Percentiles rank a stretch among this genome's conserved stretches.
phyloP scores from a whole-genome alignment of 1,284 basidiomycete genomes.

The Peniophora sp. region DNA sequence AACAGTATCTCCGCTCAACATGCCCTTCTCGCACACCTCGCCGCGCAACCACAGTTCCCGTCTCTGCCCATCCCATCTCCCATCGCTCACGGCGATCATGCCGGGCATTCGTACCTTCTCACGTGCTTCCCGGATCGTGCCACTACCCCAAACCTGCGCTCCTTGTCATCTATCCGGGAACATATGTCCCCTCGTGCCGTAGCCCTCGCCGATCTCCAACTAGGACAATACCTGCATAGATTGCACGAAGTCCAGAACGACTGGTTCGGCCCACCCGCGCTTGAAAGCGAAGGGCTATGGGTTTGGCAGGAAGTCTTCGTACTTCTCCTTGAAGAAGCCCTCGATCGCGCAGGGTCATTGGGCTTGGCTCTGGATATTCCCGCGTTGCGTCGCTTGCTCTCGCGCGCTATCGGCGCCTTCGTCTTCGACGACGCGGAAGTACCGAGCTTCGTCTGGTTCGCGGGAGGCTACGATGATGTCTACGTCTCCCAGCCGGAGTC shows the following conservation, averaged over 20 bases:
- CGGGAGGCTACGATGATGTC: slow-evolving; percentile 46
- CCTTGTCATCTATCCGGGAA: slow-evolving; percentile 27
- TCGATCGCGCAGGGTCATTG: slow-evolving; percentile 23
- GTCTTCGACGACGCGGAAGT: slow-evolving; percentile 70
- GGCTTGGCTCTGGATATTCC: slow-evolving; percentile 19
- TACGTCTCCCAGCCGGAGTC: slow-evolving; percentile 25
- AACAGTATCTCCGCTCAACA: slow-evolving; percentile 21
- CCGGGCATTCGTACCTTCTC: slow-evolving; percentile 16
- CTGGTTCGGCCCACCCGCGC: slow-evolving; percentile 53
- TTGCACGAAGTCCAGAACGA: slow-evolving; percentile 65
- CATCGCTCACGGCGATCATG: slow-evolving; percentile 13
- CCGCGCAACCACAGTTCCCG: slow-evolving; percentile 9
- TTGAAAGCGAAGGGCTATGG: slow-evolving; percentile 34
- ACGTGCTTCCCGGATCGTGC: slow-evolving; percentile 20
- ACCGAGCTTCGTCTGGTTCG: slow-evolving; percentile 56
- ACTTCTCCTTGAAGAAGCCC: slow-evolving; percentile 42
- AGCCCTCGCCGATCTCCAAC: slow-evolving; percentile 43
- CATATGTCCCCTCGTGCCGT: slow-evolving; percentile 33
- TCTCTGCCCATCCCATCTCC: slow-evolving; percentile 18
- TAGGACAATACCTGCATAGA: slow-evolving; percentile 49
- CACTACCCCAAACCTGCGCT: slow-evolving; percentile 10
- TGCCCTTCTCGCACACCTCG: slow-evolving; percentile 15
- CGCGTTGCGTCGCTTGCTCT: slow-evolving; percentile 42
- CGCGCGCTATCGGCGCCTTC: slow-evolving; percentile 63
- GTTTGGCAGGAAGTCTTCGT: slow-evolving; percentile 72